Base-by-base conservation (phyloP, 1,284 basidiomycete species). In the Cutaneotrichosporon mucoides region DNA sequence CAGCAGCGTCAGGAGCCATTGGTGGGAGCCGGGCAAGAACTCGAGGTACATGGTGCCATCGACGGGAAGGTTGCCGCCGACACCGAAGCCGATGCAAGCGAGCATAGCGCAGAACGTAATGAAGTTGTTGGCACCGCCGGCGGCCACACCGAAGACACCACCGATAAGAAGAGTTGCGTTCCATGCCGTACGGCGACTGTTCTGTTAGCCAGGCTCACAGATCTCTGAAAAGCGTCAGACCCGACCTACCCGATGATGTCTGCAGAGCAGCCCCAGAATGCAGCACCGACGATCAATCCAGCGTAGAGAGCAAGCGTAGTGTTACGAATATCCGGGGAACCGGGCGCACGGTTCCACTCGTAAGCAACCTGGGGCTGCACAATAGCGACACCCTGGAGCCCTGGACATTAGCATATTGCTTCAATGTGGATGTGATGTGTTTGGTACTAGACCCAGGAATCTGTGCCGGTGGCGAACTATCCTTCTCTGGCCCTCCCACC, bases 1-100 rank as follows among this genome's bases (percentile, higher is more conserved):
- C 1, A 87, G 79, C n/a, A 87, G 76, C 0, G 85, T 87, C 47
- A 87, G 73, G 41, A 84, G 82, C 81, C 83, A 86, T 79, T 86
- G 83, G 60, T 84, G 79, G 10, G 79, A 80, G 52, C 79, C 72
- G 1, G 84, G 84, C 43, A 84, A 76, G 63, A 83, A 81, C 67
- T 85, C 84, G 51, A 85, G 77, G 68, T 82, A 85, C 51, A 85
- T 74, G 7, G 82, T 82, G 52, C 83, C 83, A 66, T 85, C 84
- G 16, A 84, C 83, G 3, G 82, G 84, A 13, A 84, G 68, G 54
- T 85, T 86, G 62, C 85, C 81, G 62, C 85, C 82, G 48, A 84
- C 75, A 40, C 84, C 85, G 59, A 87, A 82, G 34, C 84, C 84
- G 61, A 83, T 43, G 51, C 80, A 82, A 9, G 82, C 60, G 16